Evolutionary conservation across 2,329 filamentous ascomycete species (phyloP).

Genomic region (Cercospora sojina): DNA sequence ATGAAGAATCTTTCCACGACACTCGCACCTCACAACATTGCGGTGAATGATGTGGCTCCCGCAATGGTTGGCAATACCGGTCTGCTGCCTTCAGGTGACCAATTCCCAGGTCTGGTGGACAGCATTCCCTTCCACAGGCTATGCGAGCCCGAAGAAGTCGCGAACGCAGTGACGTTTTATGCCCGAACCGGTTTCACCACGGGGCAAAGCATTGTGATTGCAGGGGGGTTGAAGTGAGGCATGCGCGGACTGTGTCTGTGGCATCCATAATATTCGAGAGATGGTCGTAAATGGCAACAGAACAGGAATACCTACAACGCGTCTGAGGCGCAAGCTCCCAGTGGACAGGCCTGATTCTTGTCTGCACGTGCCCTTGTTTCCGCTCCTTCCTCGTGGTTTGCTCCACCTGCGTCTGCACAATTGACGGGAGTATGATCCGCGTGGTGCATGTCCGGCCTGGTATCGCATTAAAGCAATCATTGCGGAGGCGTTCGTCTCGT

Average conservation of each 20-base stretch:
- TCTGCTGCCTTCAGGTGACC: slow-evolving; percentile 57
- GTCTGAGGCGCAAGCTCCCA: neutral
- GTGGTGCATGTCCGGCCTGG: neutral
- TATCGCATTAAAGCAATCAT: neutral
- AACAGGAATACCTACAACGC: neutral
- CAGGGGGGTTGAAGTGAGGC: slow-evolving; percentile 29
- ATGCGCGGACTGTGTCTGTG: neutral
- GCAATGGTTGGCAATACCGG: slow-evolving; percentile 60
- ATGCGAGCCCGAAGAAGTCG: slow-evolving; percentile 58
- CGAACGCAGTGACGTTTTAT: slow-evolving; percentile 60
- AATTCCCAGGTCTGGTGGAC: slow-evolving; percentile 55
- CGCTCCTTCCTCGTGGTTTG: neutral
- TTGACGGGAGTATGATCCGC: neutral
- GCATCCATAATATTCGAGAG: neutral
- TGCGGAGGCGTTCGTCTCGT: neutral
- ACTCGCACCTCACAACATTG: slow-evolving; percentile 61
- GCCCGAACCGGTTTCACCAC: slow-evolving; percentile 53
- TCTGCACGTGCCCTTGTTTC: neutral
- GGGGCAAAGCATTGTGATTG: slow-evolving; percentile 29
- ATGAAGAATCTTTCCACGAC: slow-evolving; percentile 63
- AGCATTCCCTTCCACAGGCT: slow-evolving; percentile 59
- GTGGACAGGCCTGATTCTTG: neutral
- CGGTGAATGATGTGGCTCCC: slow-evolving; percentile 67
- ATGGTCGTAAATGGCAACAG: neutral
- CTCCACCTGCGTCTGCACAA: neutral